A percentile compares a stretch with the other conserved stretches of the same genome.
Evolutionary conservation across 169 alveolate genomes (phyloP).

Genomic region (Amoebophrya sp.): DNA sequence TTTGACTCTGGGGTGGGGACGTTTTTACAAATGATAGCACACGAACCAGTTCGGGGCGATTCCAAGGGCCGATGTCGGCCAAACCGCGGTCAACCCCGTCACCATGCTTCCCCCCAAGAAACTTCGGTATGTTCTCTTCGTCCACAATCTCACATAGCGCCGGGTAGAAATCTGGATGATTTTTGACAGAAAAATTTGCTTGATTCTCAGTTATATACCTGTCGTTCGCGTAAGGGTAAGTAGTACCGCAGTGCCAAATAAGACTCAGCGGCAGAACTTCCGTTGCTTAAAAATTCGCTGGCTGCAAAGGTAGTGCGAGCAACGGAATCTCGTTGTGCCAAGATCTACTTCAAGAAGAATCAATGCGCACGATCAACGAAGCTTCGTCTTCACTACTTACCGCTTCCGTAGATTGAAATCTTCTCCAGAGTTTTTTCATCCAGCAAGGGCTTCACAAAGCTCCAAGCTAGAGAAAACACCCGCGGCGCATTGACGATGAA

Average conservation of each 20-base stretch:
- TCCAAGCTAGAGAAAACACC: conserved; percentile 67
- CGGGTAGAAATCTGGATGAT: not conserved
- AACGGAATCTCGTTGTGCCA: too few species aligned
- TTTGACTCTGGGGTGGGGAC: too few species aligned
- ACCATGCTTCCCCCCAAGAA: not conserved
- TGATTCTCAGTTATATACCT: too few species aligned
- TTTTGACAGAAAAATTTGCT: not conserved
- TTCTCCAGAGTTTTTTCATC: conserved; percentile 66
- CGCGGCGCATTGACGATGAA: conserved; percentile 65
- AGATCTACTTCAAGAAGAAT: too few species aligned
- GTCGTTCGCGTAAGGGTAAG: too few species aligned
- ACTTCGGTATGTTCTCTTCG: not conserved
- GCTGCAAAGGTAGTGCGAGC: too few species aligned
- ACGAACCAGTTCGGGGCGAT: too few species aligned
- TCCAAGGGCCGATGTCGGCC: not conserved
- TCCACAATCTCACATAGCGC: not conserved
- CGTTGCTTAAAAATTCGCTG: too few species aligned
- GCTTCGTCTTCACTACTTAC: too few species aligned
- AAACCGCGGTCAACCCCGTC: not conserved
- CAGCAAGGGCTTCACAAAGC: conserved; percentile 60
- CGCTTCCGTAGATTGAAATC: conserved; percentile 50
- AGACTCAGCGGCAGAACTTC: too few species aligned
- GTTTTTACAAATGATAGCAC: not conserved
- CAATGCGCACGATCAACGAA: too few species aligned
- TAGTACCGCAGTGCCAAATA: too few species aligned